These are phyloP conservation scores for Pistacia integerrima DNA, from an alignment of 345 rosid species.

Conservation along the genomic window DNA sequence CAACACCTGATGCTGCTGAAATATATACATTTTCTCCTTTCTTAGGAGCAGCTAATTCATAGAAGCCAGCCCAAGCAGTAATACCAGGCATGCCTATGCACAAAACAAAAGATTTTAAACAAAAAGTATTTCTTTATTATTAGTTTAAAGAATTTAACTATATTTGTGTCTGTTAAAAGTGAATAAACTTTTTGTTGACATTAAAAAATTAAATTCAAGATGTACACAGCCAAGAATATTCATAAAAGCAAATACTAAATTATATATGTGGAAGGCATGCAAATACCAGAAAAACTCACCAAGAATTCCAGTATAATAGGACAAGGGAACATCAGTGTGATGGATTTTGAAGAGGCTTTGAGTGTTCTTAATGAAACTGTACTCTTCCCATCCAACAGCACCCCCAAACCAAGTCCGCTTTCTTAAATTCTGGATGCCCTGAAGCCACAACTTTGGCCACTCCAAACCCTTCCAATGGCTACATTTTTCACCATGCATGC, in stretches of 20 bases:
- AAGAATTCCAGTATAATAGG: slow-evolving; percentile 31
- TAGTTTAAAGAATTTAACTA: too few species aligned
- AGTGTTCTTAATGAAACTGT: slow-evolving; percentile 17
- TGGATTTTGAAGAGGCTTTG: slow-evolving; percentile 24
- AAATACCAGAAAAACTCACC: not conserved
- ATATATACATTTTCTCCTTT: slow-evolving; percentile 34
- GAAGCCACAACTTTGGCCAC: slow-evolving; percentile 33
- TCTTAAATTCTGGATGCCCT: slow-evolving; percentile 23
- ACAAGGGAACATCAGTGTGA: slow-evolving; percentile 32
- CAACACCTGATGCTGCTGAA: slow-evolving; percentile 40
- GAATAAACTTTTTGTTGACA: too few species aligned
- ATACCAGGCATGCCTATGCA: slow-evolving; percentile 33
- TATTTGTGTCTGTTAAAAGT: too few species aligned
- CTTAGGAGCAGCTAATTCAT: slow-evolving; percentile 31
- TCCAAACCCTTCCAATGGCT: slow-evolving; percentile 17
- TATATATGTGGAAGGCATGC: too few species aligned
- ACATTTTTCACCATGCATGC: not conserved
- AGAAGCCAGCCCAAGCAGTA: slow-evolving; percentile 34
- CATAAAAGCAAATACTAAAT: not conserved
- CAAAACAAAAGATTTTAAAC: too few species aligned
- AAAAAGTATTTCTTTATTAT: too few species aligned
- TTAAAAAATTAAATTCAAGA: too few species aligned
- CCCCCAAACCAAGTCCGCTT: slow-evolving; percentile 38
- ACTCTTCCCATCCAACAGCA: slow-evolving; percentile 30
- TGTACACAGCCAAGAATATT: too few species aligned